A percentile compares a stretch with the other conserved stretches of the same genome.
Evolutionary conservation across 345 rosid species (phyloP).

Genomic region (Eucalyptus regnans): DNA sequence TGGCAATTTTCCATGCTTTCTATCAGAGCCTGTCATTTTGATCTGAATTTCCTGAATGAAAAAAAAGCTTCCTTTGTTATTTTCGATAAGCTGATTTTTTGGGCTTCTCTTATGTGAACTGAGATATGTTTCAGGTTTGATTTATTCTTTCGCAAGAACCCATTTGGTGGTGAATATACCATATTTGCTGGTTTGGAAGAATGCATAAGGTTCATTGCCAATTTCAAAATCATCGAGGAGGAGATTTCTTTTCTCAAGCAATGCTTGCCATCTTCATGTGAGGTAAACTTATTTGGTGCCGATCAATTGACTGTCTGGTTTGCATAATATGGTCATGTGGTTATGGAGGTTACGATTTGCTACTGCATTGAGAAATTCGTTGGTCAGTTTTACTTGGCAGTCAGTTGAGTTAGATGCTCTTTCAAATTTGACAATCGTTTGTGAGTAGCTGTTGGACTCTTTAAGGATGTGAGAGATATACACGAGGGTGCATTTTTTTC

Average conservation of each 20-base stretch:
- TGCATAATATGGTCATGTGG: background rate
- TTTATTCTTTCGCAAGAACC: conserved; percentile 88
- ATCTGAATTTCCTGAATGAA: background rate
- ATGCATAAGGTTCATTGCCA: conserved; percentile 80
- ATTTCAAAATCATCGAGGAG: conserved; percentile 60
- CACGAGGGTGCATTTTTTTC: background rate
- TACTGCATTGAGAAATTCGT: background rate
- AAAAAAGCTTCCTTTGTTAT: background rate
- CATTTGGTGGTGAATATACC: conserved; percentile 92
- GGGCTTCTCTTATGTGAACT: background rate
- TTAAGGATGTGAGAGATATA: background rate
- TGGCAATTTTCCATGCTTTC: background rate
- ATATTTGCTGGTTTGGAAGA: conserved; percentile 96
- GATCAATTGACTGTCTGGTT: background rate
- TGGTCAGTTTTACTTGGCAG: background rate
- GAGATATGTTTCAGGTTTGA: conserved; percentile 53
- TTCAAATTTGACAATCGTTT: background rate
- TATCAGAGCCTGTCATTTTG: background rate
- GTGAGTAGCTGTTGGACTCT: background rate
- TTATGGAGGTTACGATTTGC: background rate
- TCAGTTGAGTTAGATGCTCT: background rate
- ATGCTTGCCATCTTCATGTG: conserved; percentile 57
- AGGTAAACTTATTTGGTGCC: conserved; percentile 24
- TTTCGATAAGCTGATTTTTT: background rate
- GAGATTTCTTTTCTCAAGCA: conserved; percentile 67